Percentiles rank a stretch among this genome's conserved stretches.
Conservation (phyloP, 495 filamentous ascomycete genomes). For the Penicillium macrosclerotiorum region DNA sequence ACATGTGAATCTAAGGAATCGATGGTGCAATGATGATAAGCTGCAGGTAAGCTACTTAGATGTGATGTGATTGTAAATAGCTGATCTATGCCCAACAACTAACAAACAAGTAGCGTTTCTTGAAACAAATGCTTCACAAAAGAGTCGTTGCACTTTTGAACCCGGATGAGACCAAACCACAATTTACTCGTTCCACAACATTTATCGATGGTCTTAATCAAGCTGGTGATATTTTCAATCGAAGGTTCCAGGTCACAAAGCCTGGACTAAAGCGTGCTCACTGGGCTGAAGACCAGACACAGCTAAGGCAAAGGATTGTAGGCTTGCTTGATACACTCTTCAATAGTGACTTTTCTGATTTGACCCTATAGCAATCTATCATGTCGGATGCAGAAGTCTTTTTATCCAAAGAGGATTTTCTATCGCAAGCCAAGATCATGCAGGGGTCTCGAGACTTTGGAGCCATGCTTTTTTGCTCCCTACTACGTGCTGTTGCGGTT, state of each 20-base stretch:
- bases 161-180: conserved; percentile 59
- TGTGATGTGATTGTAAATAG: conserved; percentile 6
- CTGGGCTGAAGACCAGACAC: conserved; percentile 66
- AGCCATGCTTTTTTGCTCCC: conserved; percentile 83
- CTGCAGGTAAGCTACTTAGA: too few relatives aligned
- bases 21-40: conserved; percentile 80
- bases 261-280: conserved; percentile 66
- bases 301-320: conserved; percentile 55
- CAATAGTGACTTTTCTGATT: conserved; percentile 4
- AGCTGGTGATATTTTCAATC: conserved; percentile 62
- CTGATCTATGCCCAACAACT: background rate
- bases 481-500: conserved; percentile 74
- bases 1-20: conserved; percentile 72
- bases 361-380: conserved; percentile 30
- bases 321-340: background rate
- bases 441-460: conserved; percentile 85
- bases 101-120: conserved; percentile 32
- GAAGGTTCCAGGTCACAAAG: conserved; percentile 65
- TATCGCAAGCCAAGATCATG: conserved; percentile 59
- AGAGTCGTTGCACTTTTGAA: conserved; percentile 62
- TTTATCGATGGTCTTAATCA: conserved; percentile 77
- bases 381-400: conserved; percentile 39
- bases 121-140: conserved; percentile 59
- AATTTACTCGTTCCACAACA: conserved; percentile 67
- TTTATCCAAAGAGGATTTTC: conserved; percentile 68